A percentile compares a stretch with the other conserved stretches of the same genome.
Evolutionary conservation across 2,329 filamentous ascomycete species (phyloP).

Genomic region (Trichoderma koningiopsis): DNA sequence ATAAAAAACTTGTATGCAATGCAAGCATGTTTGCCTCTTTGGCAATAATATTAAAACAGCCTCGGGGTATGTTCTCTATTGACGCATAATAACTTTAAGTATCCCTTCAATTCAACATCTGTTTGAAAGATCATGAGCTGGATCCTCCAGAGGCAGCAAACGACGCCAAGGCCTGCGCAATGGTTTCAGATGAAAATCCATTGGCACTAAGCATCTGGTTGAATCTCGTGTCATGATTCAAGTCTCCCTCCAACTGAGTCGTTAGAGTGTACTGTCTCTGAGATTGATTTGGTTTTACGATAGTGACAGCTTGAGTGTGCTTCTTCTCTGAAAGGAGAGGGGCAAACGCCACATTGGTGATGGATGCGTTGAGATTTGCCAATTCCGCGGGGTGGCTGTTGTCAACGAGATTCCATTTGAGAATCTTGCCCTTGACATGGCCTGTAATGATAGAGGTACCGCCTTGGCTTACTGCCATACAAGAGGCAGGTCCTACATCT

Average conservation of each 20-base stretch:
- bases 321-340: constrained; percentile 54
- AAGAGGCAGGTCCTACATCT: constrained; percentile 66
- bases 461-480: constrained; percentile 77
- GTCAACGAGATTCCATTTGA: constrained; percentile 77
- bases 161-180: constrained; percentile 54
- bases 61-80: neutral
- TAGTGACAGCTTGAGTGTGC: constrained; percentile 55
- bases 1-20: neutral
- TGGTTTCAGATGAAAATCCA: constrained; percentile 50
- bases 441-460: constrained; percentile 79
- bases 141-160: constrained; percentile 40
- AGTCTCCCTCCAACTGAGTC: constrained; percentile 58
- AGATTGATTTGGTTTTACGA: constrained; percentile 80
- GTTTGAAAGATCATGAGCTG: neutral
- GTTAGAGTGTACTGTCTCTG: constrained; percentile 66
- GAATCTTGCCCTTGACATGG: constrained; percentile 75
- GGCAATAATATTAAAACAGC: neutral
- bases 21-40: neutral
- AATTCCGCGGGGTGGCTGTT: constrained; percentile 68
- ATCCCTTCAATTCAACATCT: neutral
- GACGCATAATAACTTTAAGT: neutral
- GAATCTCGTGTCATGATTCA: constrained; percentile 47
- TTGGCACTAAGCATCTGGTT: constrained; percentile 48
- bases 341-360: constrained; percentile 79
- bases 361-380: constrained; percentile 73